Percentiles rank a stretch among this genome's conserved stretches.
These are phyloP conservation scores for Cercis canadensis DNA, from an alignment of 306 rosid species.

Conservation along the genomic window DNA sequence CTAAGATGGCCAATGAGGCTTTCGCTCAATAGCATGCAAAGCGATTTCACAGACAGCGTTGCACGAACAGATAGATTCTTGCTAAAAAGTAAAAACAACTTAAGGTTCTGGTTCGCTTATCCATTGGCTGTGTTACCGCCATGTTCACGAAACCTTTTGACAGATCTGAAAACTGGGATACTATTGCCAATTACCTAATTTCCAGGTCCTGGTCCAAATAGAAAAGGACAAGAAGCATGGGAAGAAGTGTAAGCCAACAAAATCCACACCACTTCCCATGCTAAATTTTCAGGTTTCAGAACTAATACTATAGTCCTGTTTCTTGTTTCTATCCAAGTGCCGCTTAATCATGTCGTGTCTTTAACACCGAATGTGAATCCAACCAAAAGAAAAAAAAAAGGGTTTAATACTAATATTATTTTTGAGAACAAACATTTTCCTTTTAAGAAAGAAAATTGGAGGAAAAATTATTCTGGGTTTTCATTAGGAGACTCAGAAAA, in stretches of 20 bases:
- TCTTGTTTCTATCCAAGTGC: neutral
- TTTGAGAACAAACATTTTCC: neutral
- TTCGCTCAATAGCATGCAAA: too few species aligned
- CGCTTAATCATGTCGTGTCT: constrained; percentile 2
- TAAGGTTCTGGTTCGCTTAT: neutral
- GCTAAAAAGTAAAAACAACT: neutral
- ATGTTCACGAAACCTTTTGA: constrained; percentile 31
- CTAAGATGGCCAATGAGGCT: too few species aligned
- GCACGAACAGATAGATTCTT: neutral
- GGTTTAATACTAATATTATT: too few species aligned
- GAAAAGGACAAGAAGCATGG: constrained; percentile 37
- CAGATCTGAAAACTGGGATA: constrained; percentile 29
- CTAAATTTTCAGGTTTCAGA: too few species aligned
- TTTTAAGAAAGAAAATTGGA: neutral
- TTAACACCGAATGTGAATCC: too few species aligned
- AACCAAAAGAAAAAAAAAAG: too few species aligned
- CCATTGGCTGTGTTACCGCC: neutral
- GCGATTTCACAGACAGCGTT: neutral
- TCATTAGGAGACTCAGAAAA: constrained; percentile 14
- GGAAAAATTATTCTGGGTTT: constrained; percentile 6
- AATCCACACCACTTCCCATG: constrained; percentile 23
- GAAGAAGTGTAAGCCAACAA: constrained; percentile 4
- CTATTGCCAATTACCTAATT: too few species aligned
- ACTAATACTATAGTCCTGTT: too few species aligned
- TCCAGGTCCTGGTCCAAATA: constrained; percentile 7